A percentile compares a stretch with the other conserved stretches of the same genome.
Evolutionary conservation across 2,329 filamentous ascomycete species (phyloP).

Genomic region (Penicillium sp.): DNA sequence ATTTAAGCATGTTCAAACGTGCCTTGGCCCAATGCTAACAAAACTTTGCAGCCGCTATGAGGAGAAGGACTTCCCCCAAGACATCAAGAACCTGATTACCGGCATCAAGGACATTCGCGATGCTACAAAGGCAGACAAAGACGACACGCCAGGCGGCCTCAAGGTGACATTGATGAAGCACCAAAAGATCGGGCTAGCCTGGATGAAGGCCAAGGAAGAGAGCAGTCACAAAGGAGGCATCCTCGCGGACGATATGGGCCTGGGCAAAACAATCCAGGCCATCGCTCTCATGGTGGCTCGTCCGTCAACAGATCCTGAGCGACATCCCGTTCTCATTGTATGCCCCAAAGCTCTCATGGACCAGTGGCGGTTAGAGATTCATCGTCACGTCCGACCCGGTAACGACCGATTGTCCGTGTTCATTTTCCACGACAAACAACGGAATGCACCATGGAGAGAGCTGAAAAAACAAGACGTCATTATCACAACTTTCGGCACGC

Average conservation of each 20-base stretch:
- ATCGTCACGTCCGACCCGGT: slow-evolving; percentile 61
- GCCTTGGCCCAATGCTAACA: neutral
- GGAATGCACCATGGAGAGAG: slow-evolving; percentile 55
- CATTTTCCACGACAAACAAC: slow-evolving; percentile 66
- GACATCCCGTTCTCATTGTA: slow-evolving; percentile 77
- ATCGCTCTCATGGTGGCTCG: slow-evolving; percentile 72
- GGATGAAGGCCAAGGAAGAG: slow-evolving; percentile 73
- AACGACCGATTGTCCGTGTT: slow-evolving; percentile 61
- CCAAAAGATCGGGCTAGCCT: slow-evolving; percentile 73
- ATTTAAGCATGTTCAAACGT: neutral
- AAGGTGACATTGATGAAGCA: slow-evolving; percentile 72
- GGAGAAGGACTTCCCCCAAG: slow-evolving; percentile 55
- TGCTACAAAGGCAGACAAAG: slow-evolving; percentile 59
- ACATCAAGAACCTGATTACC: slow-evolving; percentile 67
- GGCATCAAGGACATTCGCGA: slow-evolving; percentile 73
- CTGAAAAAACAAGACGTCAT: slow-evolving; percentile 70
- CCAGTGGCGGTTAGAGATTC: slow-evolving; percentile 82
- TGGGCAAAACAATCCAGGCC: slow-evolving; percentile 81
- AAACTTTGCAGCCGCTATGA: slow-evolving; percentile 21
- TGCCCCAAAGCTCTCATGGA: slow-evolving; percentile 75
- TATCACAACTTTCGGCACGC: slow-evolving; percentile 73
- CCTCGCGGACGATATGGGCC: slow-evolving; percentile 76
- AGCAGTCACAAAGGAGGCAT: slow-evolving; percentile 72
- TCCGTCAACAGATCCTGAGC: slow-evolving; percentile 57
- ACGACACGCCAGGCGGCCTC: slow-evolving; percentile 68